Conservation (phyloP, 2,329 filamentous ascomycete species). For the Colletotrichum incanum region DNA sequence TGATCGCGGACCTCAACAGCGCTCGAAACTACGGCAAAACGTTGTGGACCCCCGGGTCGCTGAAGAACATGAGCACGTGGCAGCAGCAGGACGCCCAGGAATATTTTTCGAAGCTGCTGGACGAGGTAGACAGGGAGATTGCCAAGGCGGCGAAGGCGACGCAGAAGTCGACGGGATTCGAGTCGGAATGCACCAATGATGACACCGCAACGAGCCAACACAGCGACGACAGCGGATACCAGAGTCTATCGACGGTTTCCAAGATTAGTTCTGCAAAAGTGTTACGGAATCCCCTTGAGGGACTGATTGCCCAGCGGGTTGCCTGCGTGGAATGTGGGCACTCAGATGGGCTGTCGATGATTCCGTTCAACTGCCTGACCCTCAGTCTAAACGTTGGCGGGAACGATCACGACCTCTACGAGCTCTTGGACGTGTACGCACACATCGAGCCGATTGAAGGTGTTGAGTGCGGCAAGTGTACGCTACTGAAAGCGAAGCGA, state of each 20-base stretch:
- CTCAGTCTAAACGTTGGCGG: conserved; percentile 80
- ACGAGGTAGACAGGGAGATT: conserved; percentile 86
- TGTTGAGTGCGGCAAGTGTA: conserved; percentile 94
- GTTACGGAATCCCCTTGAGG: conserved; percentile 85
- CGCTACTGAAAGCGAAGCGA: conserved; percentile 73
- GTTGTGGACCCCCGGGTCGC: conserved; percentile 84
- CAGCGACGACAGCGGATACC: conserved; percentile 72
- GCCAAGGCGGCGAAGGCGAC: conserved; percentile 61
- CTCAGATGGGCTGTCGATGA: conserved; percentile 90
- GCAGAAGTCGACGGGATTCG: conserved; percentile 57
- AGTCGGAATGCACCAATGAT: conserved; percentile 57
- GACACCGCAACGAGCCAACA: conserved; percentile 63
- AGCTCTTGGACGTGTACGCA: conserved; percentile 88
- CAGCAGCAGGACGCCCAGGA: conserved; percentile 98
- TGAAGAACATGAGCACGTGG: conserved; percentile 96
- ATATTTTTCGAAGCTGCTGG: conserved; percentile 92
- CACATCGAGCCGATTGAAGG: conserved; percentile 88
- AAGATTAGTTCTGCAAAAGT: conserved; percentile 52
- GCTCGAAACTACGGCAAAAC: conserved; percentile 79
- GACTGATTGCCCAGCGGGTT: conserved; percentile 88
- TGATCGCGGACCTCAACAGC: conserved; percentile 81
- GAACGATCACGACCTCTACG: conserved; percentile 78
- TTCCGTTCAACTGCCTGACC: conserved; percentile 94
- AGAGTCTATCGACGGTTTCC: conserved; percentile 59
- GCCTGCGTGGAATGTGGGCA: conserved; percentile 89